A percentile compares a stretch with the other conserved stretches of the same genome.
phyloP scores from a whole-genome alignment of 75 land plant species.

The Pinus tabuliformis region DNA sequence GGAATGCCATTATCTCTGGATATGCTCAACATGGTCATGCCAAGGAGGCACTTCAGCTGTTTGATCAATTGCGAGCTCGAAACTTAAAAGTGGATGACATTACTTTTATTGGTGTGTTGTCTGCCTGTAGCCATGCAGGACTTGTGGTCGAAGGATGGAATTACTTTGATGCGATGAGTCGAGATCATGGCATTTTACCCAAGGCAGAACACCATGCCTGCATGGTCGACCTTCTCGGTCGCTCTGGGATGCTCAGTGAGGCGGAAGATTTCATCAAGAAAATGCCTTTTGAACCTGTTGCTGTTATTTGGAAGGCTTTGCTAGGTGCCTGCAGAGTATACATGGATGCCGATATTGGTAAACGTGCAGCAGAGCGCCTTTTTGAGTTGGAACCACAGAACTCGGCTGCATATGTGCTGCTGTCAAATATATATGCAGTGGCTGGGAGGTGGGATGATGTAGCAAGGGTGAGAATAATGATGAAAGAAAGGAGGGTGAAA shows the following conservation, averaged over 20 bases:
- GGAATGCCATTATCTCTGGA: conserved; percentile 20
- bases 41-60: conserved; percentile 1
- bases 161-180: conserved; percentile 7
- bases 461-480: too few species aligned
- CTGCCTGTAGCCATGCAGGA: conserved; percentile 13
- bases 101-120: conserved; percentile 15
- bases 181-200: conserved; percentile 1
- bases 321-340: conserved; percentile 16
- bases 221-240: conserved; percentile 22
- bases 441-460: too few species aligned
- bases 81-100: conserved; percentile 1
- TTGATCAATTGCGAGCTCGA: conserved; percentile 4
- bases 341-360: conserved; percentile 4
- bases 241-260: conserved; percentile 7
- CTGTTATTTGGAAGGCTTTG: conserved; percentile 12
- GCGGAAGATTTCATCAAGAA: conserved; percentile 11
- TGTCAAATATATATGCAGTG: too few species aligned
- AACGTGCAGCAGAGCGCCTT: neutral
- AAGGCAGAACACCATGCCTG: conserved; percentile 8
- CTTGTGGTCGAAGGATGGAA: conserved; percentile 10
- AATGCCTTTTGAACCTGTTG: conserved; percentile 9
- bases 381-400: too few species aligned
- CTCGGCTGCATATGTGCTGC: too few species aligned
- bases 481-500: too few species aligned
- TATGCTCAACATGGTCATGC: conserved; percentile 12